Conservation (phyloP, 2,329 filamentous ascomycete species). For the Diatrype stigma region DNA sequence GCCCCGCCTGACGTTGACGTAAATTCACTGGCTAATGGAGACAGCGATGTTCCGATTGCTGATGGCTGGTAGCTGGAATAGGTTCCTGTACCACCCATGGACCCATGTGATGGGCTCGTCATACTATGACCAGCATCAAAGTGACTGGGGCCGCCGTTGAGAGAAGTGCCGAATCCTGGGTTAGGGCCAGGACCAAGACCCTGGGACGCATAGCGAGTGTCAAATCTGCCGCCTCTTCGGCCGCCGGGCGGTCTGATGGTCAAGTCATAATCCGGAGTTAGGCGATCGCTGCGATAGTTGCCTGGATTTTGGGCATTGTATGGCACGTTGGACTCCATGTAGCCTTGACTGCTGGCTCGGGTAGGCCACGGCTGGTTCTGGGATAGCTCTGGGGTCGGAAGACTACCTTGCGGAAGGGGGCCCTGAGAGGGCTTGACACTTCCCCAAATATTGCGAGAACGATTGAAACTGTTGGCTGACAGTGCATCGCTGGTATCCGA, state of each 20-base stretch:
- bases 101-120: slow-evolving; percentile 27
- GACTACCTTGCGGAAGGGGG: slow-evolving; percentile 19
- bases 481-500: slow-evolving; percentile 55
- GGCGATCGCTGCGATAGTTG: slow-evolving; percentile 40
- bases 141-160: slow-evolving; percentile 28
- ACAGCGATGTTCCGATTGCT: slow-evolving; percentile 55
- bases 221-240: slow-evolving; percentile 45
- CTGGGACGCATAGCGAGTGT: slow-evolving; percentile 32
- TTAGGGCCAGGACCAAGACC: slow-evolving; percentile 32
- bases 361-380: slow-evolving; percentile 45
- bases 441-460: slow-evolving; percentile 54
- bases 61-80: slow-evolving; percentile 23
- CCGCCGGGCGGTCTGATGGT: slow-evolving; percentile 37
- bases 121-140: slow-evolving; percentile 33
- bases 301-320: slow-evolving; percentile 34
- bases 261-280: slow-evolving; percentile 46
- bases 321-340: slow-evolving; percentile 34
- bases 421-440: slow-evolving; percentile 36
- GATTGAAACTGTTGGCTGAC: slow-evolving; percentile 47
- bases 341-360: slow-evolving; percentile 35
- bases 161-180: slow-evolving; percentile 27
- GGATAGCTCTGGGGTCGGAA: slow-evolving; percentile 30
- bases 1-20: slow-evolving; percentile 46
- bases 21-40: slow-evolving; percentile 71
- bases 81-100: slow-evolving; percentile 27